Base-by-base conservation (phyloP, 176 grass and related monocot genomes). In the Aegilops bicornis region DNA sequence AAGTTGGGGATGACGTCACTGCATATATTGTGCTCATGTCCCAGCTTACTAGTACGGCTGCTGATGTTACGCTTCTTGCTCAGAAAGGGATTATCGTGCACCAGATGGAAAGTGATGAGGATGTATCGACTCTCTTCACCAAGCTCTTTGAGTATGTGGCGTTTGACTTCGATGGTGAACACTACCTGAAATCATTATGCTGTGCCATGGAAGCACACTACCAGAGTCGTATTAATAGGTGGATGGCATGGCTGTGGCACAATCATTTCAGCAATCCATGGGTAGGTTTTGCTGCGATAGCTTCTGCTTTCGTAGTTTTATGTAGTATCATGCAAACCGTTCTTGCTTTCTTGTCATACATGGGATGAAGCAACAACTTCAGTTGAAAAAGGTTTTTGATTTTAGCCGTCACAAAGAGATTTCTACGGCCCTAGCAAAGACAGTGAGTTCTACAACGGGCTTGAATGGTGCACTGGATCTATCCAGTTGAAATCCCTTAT, bases 91-190 rank as follows among this genome's bases (percentile, higher is more conserved):
- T 81, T 16, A 87, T 81, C 14, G 75, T 80, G 31, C 73, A 87
- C 40, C 73, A 87, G 62, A n/a, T 86, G 78, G 78, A 86, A 79
- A 86, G 80, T 10, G 79, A 88, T 14, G 56, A 72, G 33, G 79
- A 79, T 15, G 87, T 89, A 0, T 79, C 70, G 0, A 60, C 47
- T 43, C 69, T 84, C 0, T 84, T 84, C 37, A 68, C 47, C 19
- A 67, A 68, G 9, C 87, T 89, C 47, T 19, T 3, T 42, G 23
- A 89, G 63, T 32, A 58, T 31, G 58, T 89, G 0, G 19, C 0
- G 10, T 89, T 89, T 60, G 2, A 84, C 3, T 84, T 84, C 1
- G 6, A 19, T 32, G 52, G 52, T 1, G 67, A 89, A 17, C 64
- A 84, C 36, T 59, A 58, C 4, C 73, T 89, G 14, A 82, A 36